Conservation (phyloP, 2,329 filamentous ascomycete species). For the Cordyceps javanica region DNA sequence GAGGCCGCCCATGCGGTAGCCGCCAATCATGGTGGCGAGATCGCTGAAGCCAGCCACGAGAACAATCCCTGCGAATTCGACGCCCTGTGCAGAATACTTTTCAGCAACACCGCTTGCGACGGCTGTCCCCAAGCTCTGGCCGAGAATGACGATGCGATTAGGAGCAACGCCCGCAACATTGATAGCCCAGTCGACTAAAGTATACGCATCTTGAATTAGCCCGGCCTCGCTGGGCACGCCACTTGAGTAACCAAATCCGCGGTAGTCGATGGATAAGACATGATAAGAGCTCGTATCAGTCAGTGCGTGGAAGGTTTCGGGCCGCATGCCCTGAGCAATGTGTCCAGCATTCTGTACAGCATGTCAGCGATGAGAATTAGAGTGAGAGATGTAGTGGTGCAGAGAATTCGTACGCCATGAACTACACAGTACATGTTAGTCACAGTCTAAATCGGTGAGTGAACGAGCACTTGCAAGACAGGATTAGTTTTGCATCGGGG, state of each 20-base stretch:
- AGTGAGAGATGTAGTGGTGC: no score
- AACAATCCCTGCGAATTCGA: conserved; percentile 73
- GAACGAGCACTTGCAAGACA: conserved; percentile 48
- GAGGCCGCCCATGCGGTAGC: conserved; percentile 72
- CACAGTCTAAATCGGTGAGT: background rate
- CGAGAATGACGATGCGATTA: conserved; percentile 70
- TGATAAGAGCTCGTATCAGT: conserved; percentile 70
- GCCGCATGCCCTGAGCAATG: conserved; percentile 70
- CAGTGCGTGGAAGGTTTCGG: conserved; percentile 70
- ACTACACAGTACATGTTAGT: conserved; percentile 31
- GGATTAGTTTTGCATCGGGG: conserved; percentile 55
- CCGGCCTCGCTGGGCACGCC: conserved; percentile 77
- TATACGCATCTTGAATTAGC: conserved; percentile 70
- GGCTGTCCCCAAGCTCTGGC: conserved; percentile 84
- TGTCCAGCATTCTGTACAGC: conserved; percentile 70
- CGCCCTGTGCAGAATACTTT: conserved; percentile 52
- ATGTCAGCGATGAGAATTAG: conserved; percentile 14
- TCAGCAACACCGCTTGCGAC: conserved; percentile 71
- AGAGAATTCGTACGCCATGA: conserved; percentile 44
- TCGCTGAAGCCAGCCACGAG: conserved; percentile 76
- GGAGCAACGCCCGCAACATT: conserved; percentile 58
- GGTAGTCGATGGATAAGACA: conserved; percentile 84
- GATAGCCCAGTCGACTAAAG: conserved; percentile 68
- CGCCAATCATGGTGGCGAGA: conserved; percentile 64
- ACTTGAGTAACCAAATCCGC: conserved; percentile 76